Base-by-base conservation (phyloP, 306 rosid genomes). In the Gynostemma pentaphyllum region DNA sequence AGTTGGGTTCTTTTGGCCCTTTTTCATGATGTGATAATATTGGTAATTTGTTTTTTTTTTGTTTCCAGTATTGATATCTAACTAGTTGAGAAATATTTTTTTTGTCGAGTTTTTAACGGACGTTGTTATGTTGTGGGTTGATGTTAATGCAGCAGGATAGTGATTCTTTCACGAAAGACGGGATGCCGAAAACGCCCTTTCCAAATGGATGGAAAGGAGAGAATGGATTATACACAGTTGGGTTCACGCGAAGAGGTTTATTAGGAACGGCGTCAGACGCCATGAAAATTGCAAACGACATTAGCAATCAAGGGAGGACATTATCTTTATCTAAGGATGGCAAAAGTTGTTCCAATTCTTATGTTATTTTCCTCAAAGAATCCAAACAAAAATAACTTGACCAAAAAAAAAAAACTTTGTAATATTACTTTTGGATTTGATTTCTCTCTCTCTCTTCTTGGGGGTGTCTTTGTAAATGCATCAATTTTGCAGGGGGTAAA, bases 161-260 rank as follows among this genome's bases (percentile, higher is more conserved):
- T 64, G 95, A 88, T 7, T 86, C 81, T 66, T 94, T 94, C 78
- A 74, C 80, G 0, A 22, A 78, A 44, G 94, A 88, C 5, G 99
- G 99, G 46, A 82, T 86, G 99, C 99, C 99, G 0, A 82, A 70
- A 76, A 72, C 79, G 4, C 87, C 97, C 28, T 94, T 89, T 74
- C 99, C 99, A 2, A 5, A 80, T 74, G 87, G 94, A 1, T 94
- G 99, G 99, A 94, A 84, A 74, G 99, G 87, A 11, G 80, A 67
- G 19, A 78, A 81, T 13, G 99, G 99, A 40, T 75, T 94, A 53
- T 94, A 88, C 48, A 76, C 97, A 1, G 97, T 84, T 12, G 99
- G 99, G 9, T 94, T 88, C 82, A 73, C 95, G 5, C 69, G 82
- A 61, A 84, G 85, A 59, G 99, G 97, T n/a, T 78, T 94, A 27